A percentile compares a stretch with the other conserved stretches of the same genome.
These are phyloP conservation scores for Tympanopsis confertula DNA, from an alignment of 2,329 filamentous ascomycete species.

Conservation along the genomic window DNA sequence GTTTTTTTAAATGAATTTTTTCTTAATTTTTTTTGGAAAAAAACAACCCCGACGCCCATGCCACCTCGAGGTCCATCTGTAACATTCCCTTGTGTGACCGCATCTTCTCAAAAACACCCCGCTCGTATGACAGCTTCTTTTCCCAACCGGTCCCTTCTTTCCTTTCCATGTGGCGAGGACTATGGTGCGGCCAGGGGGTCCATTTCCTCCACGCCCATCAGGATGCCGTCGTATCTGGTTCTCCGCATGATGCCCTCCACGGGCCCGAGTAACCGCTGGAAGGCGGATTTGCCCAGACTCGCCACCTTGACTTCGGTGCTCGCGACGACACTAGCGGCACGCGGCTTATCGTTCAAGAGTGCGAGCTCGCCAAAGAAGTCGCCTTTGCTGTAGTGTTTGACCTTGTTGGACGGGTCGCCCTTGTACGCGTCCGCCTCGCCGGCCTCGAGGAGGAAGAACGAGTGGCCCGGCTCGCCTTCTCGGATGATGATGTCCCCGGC, in stretches of 20 bases:
- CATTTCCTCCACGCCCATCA: slow-evolving; percentile 52
- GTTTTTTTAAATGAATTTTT: too few relatives aligned
- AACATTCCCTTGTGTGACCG: too few relatives aligned
- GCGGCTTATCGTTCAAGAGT: slow-evolving; percentile 81
- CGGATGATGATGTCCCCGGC: slow-evolving; percentile 73
- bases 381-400: slow-evolving; percentile 77
- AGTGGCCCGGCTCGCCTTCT: slow-evolving; percentile 82
- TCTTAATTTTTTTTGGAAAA: too few relatives aligned
- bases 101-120: background rate
- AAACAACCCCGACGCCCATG: too few relatives aligned
- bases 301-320: slow-evolving; percentile 85
- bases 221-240: slow-evolving; percentile 49
- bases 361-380: slow-evolving; percentile 97
- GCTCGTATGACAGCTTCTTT: background rate
- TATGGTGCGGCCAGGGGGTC: slow-evolving; percentile 45
- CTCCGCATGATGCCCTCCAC: slow-evolving; percentile 91
- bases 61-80: too few relatives aligned
- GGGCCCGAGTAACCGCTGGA: slow-evolving; percentile 82
- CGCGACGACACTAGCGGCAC: slow-evolving; percentile 78
- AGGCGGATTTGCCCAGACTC: slow-evolving; percentile 82
- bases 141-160: too few relatives aligned
- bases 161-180: background rate
- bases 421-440: slow-evolving; percentile 84
- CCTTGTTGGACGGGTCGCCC: slow-evolving; percentile 53
- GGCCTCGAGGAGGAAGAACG: slow-evolving; percentile 81